Evolutionary conservation across 2,329 filamentous ascomycete genomes (phyloP), one percentile per base, ranked within the genome.

Genomic region (Neofusicoccum ribis): DNA sequence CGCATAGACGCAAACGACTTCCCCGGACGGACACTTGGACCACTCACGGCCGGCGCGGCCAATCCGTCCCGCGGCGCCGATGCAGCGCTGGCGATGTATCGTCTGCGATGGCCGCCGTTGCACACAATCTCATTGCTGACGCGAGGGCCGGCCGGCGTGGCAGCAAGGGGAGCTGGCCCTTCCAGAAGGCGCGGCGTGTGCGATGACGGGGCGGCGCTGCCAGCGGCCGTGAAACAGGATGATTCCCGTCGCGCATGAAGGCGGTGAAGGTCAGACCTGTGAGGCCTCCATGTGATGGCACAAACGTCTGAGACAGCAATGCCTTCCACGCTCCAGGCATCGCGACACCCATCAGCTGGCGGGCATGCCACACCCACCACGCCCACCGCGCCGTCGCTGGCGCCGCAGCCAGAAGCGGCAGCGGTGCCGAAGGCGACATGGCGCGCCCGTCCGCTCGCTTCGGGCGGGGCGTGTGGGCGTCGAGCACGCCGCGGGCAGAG

Each of bases 181-280:
- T 62, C 41, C 41, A 49, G 41, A 47, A 56, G 49, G 17, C 49
- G 14, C 31, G 31, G 15, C 49, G 49, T 51, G 49, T n/a, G 54
- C 54, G 39, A 46, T 60, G 56, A 60, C 56, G 41, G 41, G 17
- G 44, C 59, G 34, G 46, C 46, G 59, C 31, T 37, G 46, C 46
- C 59, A 36, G 50, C 39, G 54, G 62, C 62, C 34, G 62, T 64
- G 62, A 43, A 50, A 49, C 62, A 47, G 59, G 41, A 47, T 47
- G 46, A 51, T 63, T 63, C 46, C 59, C 46, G 59, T 63, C 59
- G 59, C 59, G 59, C 59, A 63, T 63, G 59, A 59, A 59, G 52
- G 51, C 62, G 62, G 62, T 64, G 50, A 64, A 44, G 23, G 50
- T 54, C 61, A 56, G 49, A 54, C 49, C 60, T 52, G 49, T 34